These are phyloP conservation scores for Penicillium sp. DNA, from an alignment of 2,329 filamentous ascomycete species.

Conservation along the genomic window DNA sequence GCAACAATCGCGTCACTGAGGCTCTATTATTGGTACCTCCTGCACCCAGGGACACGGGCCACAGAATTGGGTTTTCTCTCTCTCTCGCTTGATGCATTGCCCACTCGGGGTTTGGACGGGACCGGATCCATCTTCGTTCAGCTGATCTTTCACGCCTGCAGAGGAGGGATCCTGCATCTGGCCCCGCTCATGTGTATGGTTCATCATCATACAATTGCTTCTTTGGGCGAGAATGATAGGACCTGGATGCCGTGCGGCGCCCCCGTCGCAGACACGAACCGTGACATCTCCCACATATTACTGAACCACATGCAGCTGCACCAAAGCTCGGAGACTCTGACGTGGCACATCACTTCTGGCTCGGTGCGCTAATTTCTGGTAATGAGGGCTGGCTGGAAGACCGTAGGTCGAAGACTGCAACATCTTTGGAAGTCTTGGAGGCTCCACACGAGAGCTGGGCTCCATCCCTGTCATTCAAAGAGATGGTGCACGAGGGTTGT, in stretches of 20 bases:
- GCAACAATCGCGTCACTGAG: constrained; percentile 33
- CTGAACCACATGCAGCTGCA: constrained; percentile 40
- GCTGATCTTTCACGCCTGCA: constrained; percentile 45
- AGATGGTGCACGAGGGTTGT: constrained; percentile 11
- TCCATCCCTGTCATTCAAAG: constrained; percentile 9
- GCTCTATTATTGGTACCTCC: constrained; percentile 32
- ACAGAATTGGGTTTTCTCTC: constrained; percentile 19
- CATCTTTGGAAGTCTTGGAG: constrained; percentile 13
- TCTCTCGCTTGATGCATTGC: constrained; percentile 14
- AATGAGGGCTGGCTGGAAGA: constrained; percentile 24
- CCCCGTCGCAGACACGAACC: constrained; percentile 34
- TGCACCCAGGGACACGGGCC: constrained; percentile 21
- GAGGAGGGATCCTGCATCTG: constrained; percentile 39
- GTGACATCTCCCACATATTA: constrained; percentile 36
- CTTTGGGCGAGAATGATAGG: constrained; percentile 34
- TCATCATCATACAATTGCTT: constrained; percentile 28
- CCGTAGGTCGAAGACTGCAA: constrained; percentile 25
- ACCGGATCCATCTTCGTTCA: constrained; percentile 36
- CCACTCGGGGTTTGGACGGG: constrained; percentile 16
- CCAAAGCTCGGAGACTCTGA: constrained; percentile 42
- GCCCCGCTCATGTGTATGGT: constrained; percentile 40
- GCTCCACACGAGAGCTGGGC: constrained; percentile 11
- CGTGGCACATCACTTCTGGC: constrained; percentile 42
- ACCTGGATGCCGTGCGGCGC: constrained; percentile 28
- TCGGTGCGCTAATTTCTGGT: constrained; percentile 24